Conservation (phyloP, 371 early-diverging fungal species). For the Mortierella sp. region DNA sequence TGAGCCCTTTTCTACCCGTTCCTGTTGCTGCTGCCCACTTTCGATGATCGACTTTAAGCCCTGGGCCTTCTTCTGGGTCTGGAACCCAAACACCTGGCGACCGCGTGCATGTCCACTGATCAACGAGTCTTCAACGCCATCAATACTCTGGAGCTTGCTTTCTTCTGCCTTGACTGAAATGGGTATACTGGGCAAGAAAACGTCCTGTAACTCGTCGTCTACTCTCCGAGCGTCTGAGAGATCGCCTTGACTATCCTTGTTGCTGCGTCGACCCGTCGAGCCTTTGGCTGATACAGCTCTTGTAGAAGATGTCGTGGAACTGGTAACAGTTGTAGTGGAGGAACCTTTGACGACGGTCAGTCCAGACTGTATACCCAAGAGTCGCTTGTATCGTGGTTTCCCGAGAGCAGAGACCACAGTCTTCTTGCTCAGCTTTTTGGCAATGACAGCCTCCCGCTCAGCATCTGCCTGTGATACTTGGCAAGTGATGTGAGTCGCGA, state of each 20-base stretch:
- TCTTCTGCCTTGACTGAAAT: neutral
- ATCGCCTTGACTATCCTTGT: neutral
- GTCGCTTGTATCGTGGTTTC: constrained; percentile 10
- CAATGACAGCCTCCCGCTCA: constrained; percentile 55
- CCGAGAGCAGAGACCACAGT: neutral
- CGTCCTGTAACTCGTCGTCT: constrained; percentile 25
- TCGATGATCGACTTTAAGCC: constrained; percentile 35
- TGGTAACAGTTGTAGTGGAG: neutral
- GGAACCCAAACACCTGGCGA: constrained; percentile 45
- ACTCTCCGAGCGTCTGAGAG: neutral
- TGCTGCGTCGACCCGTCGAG: neutral
- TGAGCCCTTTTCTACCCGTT: constrained; percentile 12
- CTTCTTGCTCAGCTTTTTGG: constrained; percentile 25
- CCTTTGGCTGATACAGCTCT: no score
- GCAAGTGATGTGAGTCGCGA: constrained; percentile 61
- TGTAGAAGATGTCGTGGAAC: neutral
- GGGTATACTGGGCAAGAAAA: constrained; percentile 28
- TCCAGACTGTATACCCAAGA: constrained; percentile 22
- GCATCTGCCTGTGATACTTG: constrained; percentile 49
- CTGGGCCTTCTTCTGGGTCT: constrained; percentile 21
- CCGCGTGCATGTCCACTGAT: constrained; percentile 19
- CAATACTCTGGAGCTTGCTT: neutral
- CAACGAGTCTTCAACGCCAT: neutral
- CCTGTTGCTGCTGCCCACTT: constrained; percentile 14
- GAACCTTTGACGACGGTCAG: constrained; percentile 13